These are phyloP conservation scores for Penicillium diatomitis DNA, from an alignment of 495 filamentous ascomycete genomes.

Conservation along the genomic window DNA sequence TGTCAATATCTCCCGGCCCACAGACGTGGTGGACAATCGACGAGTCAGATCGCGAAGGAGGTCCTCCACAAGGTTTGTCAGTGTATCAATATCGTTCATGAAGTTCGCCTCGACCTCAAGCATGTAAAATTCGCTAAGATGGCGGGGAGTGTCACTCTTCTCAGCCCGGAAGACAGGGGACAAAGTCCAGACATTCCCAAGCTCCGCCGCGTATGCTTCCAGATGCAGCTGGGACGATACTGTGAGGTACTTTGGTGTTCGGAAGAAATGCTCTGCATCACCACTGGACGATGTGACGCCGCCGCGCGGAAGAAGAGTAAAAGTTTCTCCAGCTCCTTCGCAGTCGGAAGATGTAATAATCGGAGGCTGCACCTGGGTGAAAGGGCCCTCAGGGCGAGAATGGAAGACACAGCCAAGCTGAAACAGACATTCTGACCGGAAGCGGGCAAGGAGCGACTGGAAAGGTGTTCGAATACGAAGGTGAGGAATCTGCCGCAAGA, in stretches of 20 bases:
- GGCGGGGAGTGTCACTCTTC: conserved; percentile 85
- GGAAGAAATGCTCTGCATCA: conserved; percentile 57
- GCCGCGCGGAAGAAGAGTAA: conserved; percentile 51
- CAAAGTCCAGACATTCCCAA: conserved; percentile 88
- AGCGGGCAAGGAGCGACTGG: conserved; percentile 69
- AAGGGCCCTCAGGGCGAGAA: conserved; percentile 44
- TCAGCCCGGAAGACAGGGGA: conserved; percentile 93
- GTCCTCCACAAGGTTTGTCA: conserved; percentile 74
- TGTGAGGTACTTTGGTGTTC: conserved; percentile 85
- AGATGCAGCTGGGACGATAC: conserved; percentile 93
- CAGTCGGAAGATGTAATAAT: conserved; percentile 96
- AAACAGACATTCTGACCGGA: conserved; percentile 81
- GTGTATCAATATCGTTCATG: conserved; percentile 51
- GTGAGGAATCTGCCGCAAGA: conserved; percentile 81
- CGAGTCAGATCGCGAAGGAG: conserved; percentile 57
- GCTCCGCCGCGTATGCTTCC: conserved; percentile 80
- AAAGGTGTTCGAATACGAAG: conserved; percentile 75
- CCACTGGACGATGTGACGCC: conserved; percentile 17
- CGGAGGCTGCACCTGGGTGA: conserved; percentile 83
- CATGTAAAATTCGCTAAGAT: conserved; percentile 99
- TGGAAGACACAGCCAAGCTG: conserved; percentile 65
- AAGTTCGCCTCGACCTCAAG: conserved; percentile 85
- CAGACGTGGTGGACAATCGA: conserved; percentile 43
- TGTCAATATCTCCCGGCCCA: conserved; percentile 55
- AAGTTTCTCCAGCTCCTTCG: conserved; percentile 95